Evolutionary conservation across 192 early-diverging fungal species (phyloP), one percentile per base, ranked within the genome.

Genomic region (Rhizoclosmatium sp.): DNA sequence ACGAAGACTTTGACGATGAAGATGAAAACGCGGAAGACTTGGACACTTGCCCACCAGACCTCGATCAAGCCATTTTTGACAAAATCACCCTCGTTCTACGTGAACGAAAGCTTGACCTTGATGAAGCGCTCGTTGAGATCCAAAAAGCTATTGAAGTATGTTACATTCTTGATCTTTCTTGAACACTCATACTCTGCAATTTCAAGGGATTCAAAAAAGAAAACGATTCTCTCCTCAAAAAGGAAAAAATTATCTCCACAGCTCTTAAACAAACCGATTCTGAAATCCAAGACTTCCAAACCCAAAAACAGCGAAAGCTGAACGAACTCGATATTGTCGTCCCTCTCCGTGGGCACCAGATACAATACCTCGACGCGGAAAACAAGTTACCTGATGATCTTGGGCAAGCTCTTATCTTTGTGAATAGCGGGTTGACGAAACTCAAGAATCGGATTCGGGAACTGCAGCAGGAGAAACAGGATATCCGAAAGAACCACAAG

Each of bases 201-300:
- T 31, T 65, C 2, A 49, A 89, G 89, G 66, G 75, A 0, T 76
- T 89, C 16, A 91, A 91, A 75, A 91, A 91, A 80, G 90, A 91
- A 69, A 89, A 91, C 71, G 90, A 91, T 58, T 66, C 84, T 2
- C 72, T 91, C 40, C 56, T 90, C 59, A 91, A 91, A 65, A 91
- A 91, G 56, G 90, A 91, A 64, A 89, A 88, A 70, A 83, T 86
- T 60, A 90, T 91, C 61, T 84, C 83, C 51, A 45, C 71, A n/a
- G 82, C 81, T 3, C 78, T 91, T 14, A 82, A 82, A 49, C 80
- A 70, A 40, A 83, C 88, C 10, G 90, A 91, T 65, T 60, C 60
- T 54, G 90, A 91, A 81, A 91, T 91, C 70, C 89, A 91, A 80
- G 88, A 90, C 45, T 91, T 91, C 82, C 90, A 91, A 75, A 91